Base-by-base conservation (phyloP, 192 early-diverging fungal genomes). In the Coemansia sp. region DNA sequence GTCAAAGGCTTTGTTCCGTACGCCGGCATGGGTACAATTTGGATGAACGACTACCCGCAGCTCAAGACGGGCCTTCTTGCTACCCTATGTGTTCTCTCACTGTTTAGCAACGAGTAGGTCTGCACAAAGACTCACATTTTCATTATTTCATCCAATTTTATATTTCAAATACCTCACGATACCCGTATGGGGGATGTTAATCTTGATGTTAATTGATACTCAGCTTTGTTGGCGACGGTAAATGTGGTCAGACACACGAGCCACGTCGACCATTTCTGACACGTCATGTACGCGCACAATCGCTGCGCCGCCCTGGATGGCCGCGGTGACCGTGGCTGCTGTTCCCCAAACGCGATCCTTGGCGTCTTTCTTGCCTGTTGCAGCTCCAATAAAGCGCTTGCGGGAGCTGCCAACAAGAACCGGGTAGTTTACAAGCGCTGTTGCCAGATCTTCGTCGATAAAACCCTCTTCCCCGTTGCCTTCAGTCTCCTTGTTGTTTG, bases 241-340 rank as follows among this genome's bases (percentile, higher is more conserved):
- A 38, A 87, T 78, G 48, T 74, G 66, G 73, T 98, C 96, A 10
- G 91, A 82, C 2, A 97, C 88, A 53, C 84, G 81, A 42, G 87
- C 82, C 0, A 97, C 94, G 59, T 98, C 92, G 25, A 78, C 62
- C 89, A 96, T 99, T 59, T 97, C 95, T 23, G 84, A 82, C 10
- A 99, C 90, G 74, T 99, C 95, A 78, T 99, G 97, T 1, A 99
- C 93, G 30, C 97, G 78, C 14, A 99, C 64, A 50, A 99, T 87
- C 41, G 80, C 71, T 0, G 92, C 92, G 19, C 89, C 93, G 12
- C 85, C 89, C 33, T 89, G 86, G 34, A 98, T 77, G 27, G 86
- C 84, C 9, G 91, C 91, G 3, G 89, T 81, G 53, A 90, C 85
- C 0, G 93, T 92, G 38, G 91, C 95, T 0, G 95, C 94, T 0